Evolutionary conservation across 306 rosid species (phyloP).

Genomic region (Castanea sativa): DNA sequence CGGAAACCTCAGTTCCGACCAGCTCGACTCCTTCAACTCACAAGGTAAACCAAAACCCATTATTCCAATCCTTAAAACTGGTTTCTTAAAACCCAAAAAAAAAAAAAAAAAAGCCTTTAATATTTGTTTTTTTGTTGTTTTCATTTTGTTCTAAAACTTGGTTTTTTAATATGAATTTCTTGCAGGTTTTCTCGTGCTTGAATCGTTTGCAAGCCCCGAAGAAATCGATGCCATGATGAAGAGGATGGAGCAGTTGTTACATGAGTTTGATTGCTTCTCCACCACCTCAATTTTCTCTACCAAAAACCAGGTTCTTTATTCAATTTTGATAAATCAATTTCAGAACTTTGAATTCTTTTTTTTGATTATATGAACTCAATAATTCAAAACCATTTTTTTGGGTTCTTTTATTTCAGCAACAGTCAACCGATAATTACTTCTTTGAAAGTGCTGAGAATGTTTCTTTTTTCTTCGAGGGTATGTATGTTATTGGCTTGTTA

Average conservation of each 20-base stretch:
- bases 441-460: constrained; percentile 68
- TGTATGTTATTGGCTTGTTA: neutral
- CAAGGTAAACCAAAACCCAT: constrained; percentile 40
- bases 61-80: neutral
- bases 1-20: constrained; percentile 49
- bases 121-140: neutral
- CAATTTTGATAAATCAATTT: neutral
- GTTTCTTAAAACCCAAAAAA: neutral
- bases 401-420: constrained; percentile 35
- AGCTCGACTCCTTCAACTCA: constrained; percentile 61
- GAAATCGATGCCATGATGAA: constrained; percentile 67
- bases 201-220: constrained; percentile 57
- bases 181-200: constrained; percentile 75
- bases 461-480: constrained; percentile 92
- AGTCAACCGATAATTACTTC: constrained; percentile 66
- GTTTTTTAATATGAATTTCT: neutral
- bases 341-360: neutral
- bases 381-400: neutral
- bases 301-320: constrained; percentile 64
- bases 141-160: neutral
- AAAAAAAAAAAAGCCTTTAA: no score
- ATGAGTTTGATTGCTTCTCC: constrained; percentile 68
- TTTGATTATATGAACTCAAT: neutral
- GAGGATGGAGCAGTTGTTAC: constrained; percentile 72
- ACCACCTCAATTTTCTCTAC: constrained; percentile 88